Conservation (phyloP, 345 rosid genomes). For the Eucalyptus brandiana region DNA sequence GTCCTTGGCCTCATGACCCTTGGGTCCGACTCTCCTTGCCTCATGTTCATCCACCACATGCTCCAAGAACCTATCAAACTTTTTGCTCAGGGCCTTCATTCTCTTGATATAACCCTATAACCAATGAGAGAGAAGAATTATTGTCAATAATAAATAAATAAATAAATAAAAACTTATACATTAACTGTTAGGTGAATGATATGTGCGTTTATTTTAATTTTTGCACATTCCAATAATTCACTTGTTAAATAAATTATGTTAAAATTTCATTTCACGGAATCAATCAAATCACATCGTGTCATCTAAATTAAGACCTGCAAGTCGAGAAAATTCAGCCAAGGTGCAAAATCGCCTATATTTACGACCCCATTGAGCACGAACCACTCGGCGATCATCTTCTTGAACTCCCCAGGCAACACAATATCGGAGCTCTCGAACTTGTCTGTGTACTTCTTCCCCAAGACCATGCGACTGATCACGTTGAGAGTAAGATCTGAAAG, state of each 20-base stretch:
- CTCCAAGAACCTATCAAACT: slow-evolving; percentile 1
- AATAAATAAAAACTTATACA: neutral
- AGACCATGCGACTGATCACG: slow-evolving; percentile 37
- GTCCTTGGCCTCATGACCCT: neutral
- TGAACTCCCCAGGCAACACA: slow-evolving; percentile 33
- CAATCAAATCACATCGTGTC: neutral
- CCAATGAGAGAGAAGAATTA: neutral
- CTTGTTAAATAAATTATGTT: no score
- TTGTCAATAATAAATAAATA: neutral
- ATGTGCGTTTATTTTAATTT: neutral
- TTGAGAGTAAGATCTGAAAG: neutral
- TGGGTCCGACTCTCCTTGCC: neutral
- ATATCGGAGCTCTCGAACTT: neutral
- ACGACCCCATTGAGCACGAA: slow-evolving; percentile 2
- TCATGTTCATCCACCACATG: neutral
- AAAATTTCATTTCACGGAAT: neutral
- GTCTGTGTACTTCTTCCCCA: slow-evolving; percentile 40
- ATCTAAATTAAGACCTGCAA: neutral
- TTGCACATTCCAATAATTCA: neutral
- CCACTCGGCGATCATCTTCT: slow-evolving; percentile 43
- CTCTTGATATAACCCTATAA: slow-evolving; percentile 1
- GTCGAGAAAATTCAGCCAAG: slow-evolving; percentile 1
- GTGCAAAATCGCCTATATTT: neutral
- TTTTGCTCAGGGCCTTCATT: slow-evolving; percentile 5
- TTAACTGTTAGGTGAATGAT: neutral